A percentile compares a stretch with the other conserved stretches of the same genome.
These are phyloP conservation scores for Ophiostoma piceae DNA, from an alignment of 2,329 filamentous ascomycete species.

Conservation along the genomic window DNA sequence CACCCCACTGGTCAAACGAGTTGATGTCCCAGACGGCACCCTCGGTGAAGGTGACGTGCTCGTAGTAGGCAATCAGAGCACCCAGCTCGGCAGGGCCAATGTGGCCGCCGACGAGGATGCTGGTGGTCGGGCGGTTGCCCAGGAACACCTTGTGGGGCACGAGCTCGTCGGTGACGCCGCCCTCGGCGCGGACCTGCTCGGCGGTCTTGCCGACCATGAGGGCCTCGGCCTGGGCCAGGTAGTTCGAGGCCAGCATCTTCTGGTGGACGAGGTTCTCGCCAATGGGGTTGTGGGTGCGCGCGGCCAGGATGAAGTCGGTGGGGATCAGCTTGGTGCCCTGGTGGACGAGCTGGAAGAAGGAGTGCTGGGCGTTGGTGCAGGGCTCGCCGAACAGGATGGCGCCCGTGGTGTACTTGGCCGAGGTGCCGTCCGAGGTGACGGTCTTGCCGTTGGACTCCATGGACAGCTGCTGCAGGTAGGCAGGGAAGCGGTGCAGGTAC, in stretches of 20 bases:
- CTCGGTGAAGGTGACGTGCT: slow-evolving; percentile 97
- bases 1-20: slow-evolving; percentile 99
- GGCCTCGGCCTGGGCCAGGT: slow-evolving; percentile 82
- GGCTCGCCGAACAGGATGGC: slow-evolving; percentile 96
- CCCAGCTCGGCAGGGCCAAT: slow-evolving; percentile 93
- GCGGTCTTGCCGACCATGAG: slow-evolving; percentile 87
- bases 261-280: slow-evolving; percentile 84
- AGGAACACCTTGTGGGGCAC: slow-evolving; percentile 99
- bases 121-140: slow-evolving; percentile 94
- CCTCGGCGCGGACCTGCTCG: slow-evolving; percentile 72
- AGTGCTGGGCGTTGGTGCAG: slow-evolving; percentile 98
- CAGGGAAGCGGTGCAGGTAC: slow-evolving; percentile 97
- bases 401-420: slow-evolving; percentile 96
- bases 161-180: slow-evolving; percentile 61
- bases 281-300: slow-evolving; percentile 93
- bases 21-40: slow-evolving; percentile 99
- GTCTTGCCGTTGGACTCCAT: slow-evolving; percentile 99
- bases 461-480: slow-evolving; percentile 96
- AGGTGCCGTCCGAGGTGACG: slow-evolving; percentile 79
- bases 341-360: slow-evolving; percentile 99
- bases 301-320: slow-evolving; percentile 94
- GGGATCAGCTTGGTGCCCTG: slow-evolving; percentile 99
- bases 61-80: slow-evolving; percentile 96
- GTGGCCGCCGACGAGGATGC: slow-evolving; percentile 80
- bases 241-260: slow-evolving; percentile 91